Conservation (phyloP, 306 rosid genomes). For the Dalbergia cultrata region DNA sequence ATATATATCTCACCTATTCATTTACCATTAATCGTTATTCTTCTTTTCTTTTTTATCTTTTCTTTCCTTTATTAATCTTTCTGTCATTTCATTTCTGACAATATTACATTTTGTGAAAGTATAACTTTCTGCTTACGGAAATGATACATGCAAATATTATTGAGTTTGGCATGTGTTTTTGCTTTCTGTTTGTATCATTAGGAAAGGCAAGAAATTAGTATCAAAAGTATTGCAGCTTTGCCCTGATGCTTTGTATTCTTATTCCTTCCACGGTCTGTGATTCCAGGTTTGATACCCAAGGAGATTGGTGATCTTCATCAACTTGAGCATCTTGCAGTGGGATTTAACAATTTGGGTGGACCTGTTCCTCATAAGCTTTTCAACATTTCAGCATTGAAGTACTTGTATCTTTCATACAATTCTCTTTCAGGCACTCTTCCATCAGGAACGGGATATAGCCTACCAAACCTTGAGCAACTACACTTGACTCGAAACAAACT, state of each 20-base stretch:
- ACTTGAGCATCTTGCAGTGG: background rate
- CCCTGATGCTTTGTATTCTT: background rate
- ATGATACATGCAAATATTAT: too few relatives aligned
- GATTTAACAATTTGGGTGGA: constrained; percentile 8
- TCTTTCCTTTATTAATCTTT: too few relatives aligned
- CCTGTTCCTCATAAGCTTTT: constrained; percentile 30
- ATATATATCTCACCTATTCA: too few relatives aligned
- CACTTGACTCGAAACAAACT: constrained; percentile 14
- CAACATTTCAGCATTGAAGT: constrained; percentile 38
- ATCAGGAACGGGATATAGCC: constrained; percentile 22
- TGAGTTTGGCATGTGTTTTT: background rate
- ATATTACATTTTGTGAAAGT: too few relatives aligned
- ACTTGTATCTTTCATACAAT: background rate
- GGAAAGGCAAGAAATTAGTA: background rate
- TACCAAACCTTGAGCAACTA: constrained; percentile 22
- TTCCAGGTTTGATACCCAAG: constrained; percentile 40
- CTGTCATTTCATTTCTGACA: too few relatives aligned
- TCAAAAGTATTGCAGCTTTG: too few relatives aligned
- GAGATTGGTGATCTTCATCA: constrained; percentile 34
- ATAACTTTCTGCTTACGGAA: too few relatives aligned
- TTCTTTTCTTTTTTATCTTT: too few relatives aligned
- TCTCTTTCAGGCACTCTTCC: constrained; percentile 42
- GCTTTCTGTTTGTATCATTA: background rate
- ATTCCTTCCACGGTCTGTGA: background rate
- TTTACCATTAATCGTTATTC: too few relatives aligned